Conservation (phyloP, 768 basidiomycete genomes). For the Hericium rajendrae region DNA sequence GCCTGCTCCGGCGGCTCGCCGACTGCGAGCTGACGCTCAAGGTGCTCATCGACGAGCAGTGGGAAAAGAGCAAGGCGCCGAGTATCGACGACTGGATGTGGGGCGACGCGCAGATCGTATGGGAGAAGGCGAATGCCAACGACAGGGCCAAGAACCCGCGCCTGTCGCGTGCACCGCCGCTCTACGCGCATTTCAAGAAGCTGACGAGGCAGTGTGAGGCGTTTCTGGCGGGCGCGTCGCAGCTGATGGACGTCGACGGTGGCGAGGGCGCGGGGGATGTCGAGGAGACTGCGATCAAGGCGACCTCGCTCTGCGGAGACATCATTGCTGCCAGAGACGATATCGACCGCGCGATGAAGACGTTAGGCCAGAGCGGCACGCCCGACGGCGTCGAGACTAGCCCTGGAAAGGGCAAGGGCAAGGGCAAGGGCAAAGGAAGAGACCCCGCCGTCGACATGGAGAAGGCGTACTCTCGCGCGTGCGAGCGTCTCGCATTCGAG, state of each 20-base stretch:
- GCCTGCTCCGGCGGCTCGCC: constrained; percentile 36
- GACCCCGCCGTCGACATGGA: constrained; percentile 28
- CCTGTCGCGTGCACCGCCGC: constrained; percentile 28
- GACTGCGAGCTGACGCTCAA: constrained; percentile 42
- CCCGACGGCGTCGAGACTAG: not conserved
- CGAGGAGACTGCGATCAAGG: constrained; percentile 30
- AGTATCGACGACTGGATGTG: constrained; percentile 43
- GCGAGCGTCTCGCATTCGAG: constrained; percentile 39
- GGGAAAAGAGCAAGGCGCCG: constrained; percentile 25
- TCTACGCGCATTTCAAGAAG: constrained; percentile 44
- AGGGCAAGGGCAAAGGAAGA: constrained; percentile 23
- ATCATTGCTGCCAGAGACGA: constrained; percentile 41
- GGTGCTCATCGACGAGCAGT: constrained; percentile 29
- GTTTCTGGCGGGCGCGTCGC: constrained; percentile 35
- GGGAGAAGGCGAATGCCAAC: not conserved
- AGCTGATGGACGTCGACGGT: constrained; percentile 27
- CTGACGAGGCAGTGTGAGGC: constrained; percentile 41
- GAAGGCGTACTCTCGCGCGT: constrained; percentile 31
- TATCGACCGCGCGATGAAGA: constrained; percentile 36
- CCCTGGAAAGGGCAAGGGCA: not conserved
- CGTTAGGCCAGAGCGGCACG: constrained; percentile 22
- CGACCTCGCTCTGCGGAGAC: constrained; percentile 39
- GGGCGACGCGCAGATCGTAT: constrained; percentile 13
- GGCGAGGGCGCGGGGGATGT: constrained; percentile 17
- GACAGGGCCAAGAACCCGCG: not conserved